Base-by-base conservation (phyloP, 208 protist species). In the Leishmania aethiopica region DNA sequence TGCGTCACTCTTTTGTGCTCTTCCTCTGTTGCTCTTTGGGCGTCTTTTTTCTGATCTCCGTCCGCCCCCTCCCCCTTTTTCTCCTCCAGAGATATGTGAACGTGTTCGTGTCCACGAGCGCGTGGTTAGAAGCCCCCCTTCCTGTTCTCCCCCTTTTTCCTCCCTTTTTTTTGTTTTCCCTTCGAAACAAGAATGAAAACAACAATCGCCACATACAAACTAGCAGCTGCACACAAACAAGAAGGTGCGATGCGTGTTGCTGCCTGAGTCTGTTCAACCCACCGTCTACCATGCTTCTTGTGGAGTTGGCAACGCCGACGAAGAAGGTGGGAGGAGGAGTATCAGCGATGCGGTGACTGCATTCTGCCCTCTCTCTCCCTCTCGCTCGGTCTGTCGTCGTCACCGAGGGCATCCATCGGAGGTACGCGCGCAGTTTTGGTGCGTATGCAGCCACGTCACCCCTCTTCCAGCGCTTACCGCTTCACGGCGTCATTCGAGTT, bases 71-170 rank as follows among this genome's bases (percentile, higher is more conserved):
- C 3, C 64, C 2, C 64, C 32, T 69, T 32, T 28, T n/a, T 59
- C 47, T 35, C 71, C 49, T 60, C 47, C 25, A 13, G 70, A 4
- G 25, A 2, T 13, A 51, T 62, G 74, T 78, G 53, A 35, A 40
- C 37, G 53, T 78, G 57, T 78, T 74, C 17, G 45, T 74, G 25
- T 53, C 69, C 10, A n/a, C 69, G 13, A 74, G 37, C 28, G 51
- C 66, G 0, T 19, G 25, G n/a, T 40, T 59, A 17, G 73, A 15
- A 53, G 69, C 7, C n/a, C 19, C 19, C 73, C 40, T 35, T 11
- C 19, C 25, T 55, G 51, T 55, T 22, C 51, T 4, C 51, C 35
- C 35, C 71, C 37, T 40, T 75, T 40, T 62, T 28, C 19, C 3
- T 49, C 45, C 8, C 28, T 37, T 0, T 19, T 76, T 53, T 77